These are phyloP conservation scores for Colletotrichum coccodes DNA, from an alignment of 2,329 filamentous ascomycete species.

Conservation along the genomic window DNA sequence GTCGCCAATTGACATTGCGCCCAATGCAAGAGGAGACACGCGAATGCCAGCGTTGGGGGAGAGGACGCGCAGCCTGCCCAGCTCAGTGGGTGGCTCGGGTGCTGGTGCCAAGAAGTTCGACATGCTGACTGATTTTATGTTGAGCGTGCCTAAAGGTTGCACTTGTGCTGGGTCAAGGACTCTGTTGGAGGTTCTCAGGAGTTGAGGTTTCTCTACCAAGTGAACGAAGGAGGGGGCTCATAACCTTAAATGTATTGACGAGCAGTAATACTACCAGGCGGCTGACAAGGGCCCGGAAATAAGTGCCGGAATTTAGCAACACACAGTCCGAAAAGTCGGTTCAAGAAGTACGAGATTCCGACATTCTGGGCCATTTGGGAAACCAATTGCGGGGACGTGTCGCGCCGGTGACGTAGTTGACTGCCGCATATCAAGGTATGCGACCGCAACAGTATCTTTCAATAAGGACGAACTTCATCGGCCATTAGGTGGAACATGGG, in stretches of 20 bases:
- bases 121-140: neutral
- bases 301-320: conserved; percentile 12
- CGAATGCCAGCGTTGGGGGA: conserved; percentile 59
- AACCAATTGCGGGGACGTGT: neutral
- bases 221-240: accelerated
- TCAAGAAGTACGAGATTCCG: neutral
- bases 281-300: conserved; percentile 3
- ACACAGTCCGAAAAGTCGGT: neutral
- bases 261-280: neutral
- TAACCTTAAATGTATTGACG: neutral
- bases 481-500: neutral
- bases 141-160: no score
- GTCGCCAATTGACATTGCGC: conserved; percentile 63
- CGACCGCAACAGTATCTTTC: neutral
- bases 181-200: no score
- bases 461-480: neutral
- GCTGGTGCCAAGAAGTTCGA: conserved; percentile 25
- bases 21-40: conserved; percentile 63
- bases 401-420: neutral
- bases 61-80: conserved; percentile 63
- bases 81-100: conserved; percentile 56
- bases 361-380: neutral
- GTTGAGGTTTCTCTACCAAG: no score
- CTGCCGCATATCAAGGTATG: neutral
- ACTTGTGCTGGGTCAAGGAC: no score